phyloP scores from a whole-genome alignment of 768 basidiomycete genomes.

The Termitomyces sp. region DNA sequence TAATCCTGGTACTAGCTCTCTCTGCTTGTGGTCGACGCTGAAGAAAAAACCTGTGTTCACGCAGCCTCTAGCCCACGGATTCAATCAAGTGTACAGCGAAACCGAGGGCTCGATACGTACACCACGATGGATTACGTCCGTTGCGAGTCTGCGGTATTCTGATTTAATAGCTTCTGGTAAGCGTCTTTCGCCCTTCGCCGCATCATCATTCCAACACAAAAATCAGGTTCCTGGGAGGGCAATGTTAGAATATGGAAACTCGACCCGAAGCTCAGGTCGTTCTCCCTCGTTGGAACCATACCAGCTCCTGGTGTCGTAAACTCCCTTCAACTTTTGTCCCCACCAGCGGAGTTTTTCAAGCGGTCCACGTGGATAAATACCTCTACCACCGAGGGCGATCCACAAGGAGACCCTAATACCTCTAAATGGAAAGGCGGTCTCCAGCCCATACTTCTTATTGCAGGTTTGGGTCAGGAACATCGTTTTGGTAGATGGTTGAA shows the following conservation, averaged over 20 bases:
- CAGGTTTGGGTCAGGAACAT: slow-evolving; percentile 83
- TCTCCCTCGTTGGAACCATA: slow-evolving; percentile 59
- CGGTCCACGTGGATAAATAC: slow-evolving; percentile 25
- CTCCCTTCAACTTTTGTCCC: slow-evolving; percentile 74
- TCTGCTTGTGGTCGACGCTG: slow-evolving; percentile 84
- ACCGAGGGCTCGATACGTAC: slow-evolving; percentile 70
- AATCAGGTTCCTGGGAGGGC: slow-evolving; percentile 89
- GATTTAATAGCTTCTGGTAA: slow-evolving; percentile 88
- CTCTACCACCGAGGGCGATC: not conserved
- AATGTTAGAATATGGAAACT: slow-evolving; percentile 88
- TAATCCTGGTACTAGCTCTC: slow-evolving; percentile 48
- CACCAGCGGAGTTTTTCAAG: slow-evolving; percentile 41
- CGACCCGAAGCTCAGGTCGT: slow-evolving; percentile 71
- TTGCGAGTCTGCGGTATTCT: slow-evolving; percentile 80
- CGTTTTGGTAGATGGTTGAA: slow-evolving; percentile 86
- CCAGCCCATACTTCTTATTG: slow-evolving; percentile 55
- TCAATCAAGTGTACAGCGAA: slow-evolving; percentile 64
- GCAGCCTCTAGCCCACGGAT: slow-evolving; percentile 80
- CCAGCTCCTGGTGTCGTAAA: slow-evolving; percentile 80
- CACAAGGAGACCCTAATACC: not conserved
- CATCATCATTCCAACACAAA: not conserved
- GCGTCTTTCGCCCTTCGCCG: not conserved
- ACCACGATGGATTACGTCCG: slow-evolving; percentile 87
- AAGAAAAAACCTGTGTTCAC: slow-evolving; percentile 96
- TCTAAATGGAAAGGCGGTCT: slow-evolving; percentile 15